A percentile compares a stretch with the other conserved stretches of the same genome.
phyloP scores from a whole-genome alignment of 2,329 filamentous ascomycete genomes.

The Paraphaeosphaeria sporulosa region DNA sequence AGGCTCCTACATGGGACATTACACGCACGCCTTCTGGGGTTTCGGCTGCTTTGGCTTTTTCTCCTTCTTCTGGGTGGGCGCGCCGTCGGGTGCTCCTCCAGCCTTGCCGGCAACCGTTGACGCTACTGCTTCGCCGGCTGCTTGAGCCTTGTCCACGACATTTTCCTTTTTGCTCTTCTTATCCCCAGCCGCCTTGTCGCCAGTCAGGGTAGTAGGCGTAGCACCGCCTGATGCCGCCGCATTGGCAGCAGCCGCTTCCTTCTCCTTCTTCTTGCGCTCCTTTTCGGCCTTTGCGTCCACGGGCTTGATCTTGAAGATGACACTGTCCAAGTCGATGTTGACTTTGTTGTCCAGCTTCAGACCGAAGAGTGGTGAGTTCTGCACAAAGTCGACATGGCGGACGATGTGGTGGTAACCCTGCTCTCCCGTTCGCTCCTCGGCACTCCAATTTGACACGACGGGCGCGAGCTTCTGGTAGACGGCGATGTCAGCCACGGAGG shows the following conservation, averaged over 20 bases:
- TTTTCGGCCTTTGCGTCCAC: conserved; percentile 94
- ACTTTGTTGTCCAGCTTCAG: conserved; percentile 81
- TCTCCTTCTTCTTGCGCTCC: conserved; percentile 95
- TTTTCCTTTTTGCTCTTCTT: conserved; percentile 57
- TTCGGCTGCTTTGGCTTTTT: conserved; percentile 91
- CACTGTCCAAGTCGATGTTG: conserved; percentile 76
- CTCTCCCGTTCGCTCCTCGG: conserved; percentile 89
- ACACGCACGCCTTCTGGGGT: conserved; percentile 60
- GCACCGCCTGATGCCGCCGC: conserved; percentile 62
- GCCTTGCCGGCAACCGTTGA: conserved; percentile 55
- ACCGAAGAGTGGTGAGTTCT: conserved; percentile 78
- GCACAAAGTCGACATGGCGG: conserved; percentile 90
- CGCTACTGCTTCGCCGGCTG: conserved; percentile 59
- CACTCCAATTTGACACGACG: conserved; percentile 77
- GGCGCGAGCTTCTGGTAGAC: conserved; percentile 82
- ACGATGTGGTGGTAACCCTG: conserved; percentile 90
- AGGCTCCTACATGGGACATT: neutral
- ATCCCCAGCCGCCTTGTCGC: conserved; percentile 43
- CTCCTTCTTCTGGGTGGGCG: conserved; percentile 70
- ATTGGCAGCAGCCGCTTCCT: conserved; percentile 66
- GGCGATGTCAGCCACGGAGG: conserved; percentile 84
- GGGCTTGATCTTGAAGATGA: conserved; percentile 87
- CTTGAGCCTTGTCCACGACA: conserved; percentile 62
- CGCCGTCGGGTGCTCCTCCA: conserved; percentile 51
- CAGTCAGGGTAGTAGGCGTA: conserved; percentile 48